Conservation (phyloP, 108 stramenopile species). For the Nitzschia putrida region DNA sequence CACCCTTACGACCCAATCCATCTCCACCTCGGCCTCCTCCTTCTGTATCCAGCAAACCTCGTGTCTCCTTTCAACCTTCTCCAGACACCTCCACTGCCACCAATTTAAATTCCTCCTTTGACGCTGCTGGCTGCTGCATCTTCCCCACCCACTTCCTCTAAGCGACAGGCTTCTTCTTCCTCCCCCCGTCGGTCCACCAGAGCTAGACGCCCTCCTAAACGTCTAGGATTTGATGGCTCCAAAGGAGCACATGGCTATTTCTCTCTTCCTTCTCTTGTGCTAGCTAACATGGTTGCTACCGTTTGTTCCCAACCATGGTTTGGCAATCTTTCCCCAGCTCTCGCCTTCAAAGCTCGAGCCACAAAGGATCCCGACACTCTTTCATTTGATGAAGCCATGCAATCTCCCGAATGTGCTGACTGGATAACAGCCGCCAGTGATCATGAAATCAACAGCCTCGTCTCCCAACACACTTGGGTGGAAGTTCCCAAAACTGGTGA, state of each 20-base stretch:
- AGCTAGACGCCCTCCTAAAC: neutral
- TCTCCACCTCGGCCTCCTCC: no score
- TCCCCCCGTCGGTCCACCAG: constrained; percentile 19
- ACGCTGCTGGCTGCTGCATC: no score
- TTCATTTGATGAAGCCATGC: constrained; percentile 31
- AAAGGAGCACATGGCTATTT: constrained; percentile 4
- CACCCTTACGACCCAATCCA: no score
- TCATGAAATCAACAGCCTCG: neutral
- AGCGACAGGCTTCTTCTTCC: no score
- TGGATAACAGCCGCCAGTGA: constrained; percentile 8
- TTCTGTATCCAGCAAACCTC: no score
- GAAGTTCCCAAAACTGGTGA: constrained; percentile 14
- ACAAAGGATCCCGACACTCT: constrained; percentile 30
- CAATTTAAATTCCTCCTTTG: no score
- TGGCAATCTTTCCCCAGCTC: no score
- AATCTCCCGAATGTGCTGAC: neutral
- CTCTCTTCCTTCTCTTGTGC: neutral
- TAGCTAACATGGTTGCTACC: no score
- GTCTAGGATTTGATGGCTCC: constrained; percentile 8
- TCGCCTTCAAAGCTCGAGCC: constrained; percentile 6
- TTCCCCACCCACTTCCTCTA: no score
- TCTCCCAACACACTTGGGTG: constrained; percentile 7
- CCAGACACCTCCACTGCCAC: no score
- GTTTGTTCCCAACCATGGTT: no score
- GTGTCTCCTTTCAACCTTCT: no score